Conservation (phyloP, 2,329 filamentous ascomycete species). For the Lomentospora prolificans region DNA sequence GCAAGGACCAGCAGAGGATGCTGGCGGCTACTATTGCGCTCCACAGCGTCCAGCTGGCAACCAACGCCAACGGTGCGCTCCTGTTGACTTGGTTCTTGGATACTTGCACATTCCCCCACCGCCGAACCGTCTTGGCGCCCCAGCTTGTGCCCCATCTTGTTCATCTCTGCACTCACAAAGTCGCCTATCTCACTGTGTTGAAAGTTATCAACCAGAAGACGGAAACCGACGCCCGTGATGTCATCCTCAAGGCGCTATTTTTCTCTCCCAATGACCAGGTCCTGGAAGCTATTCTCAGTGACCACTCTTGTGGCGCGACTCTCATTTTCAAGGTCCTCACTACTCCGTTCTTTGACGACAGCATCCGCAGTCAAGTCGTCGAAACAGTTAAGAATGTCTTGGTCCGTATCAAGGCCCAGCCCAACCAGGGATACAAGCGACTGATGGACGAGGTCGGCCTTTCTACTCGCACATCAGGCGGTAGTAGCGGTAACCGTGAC, state of each 20-base stretch:
- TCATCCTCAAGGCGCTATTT: constrained; percentile 82
- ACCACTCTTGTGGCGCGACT: constrained; percentile 86
- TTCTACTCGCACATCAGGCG: constrained; percentile 47
- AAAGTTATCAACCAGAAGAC: constrained; percentile 98
- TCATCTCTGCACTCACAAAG: constrained; percentile 95
- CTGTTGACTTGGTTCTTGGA: constrained; percentile 96
- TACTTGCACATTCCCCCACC: constrained; percentile 89
- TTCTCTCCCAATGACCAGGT: constrained; percentile 80
- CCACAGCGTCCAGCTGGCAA: constrained; percentile 91
- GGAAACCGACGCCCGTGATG: constrained; percentile 84
- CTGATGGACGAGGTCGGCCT: constrained; percentile 97
- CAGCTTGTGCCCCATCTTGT: constrained; percentile 87
- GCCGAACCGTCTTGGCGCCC: constrained; percentile 84
- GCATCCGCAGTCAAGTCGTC: constrained; percentile 75
- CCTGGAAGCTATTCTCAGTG: constrained; percentile 80
- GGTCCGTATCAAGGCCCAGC: constrained; percentile 81
- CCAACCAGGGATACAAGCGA: constrained; percentile 93
- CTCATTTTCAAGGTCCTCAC: constrained; percentile 98
- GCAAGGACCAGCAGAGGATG: constrained; percentile 91
- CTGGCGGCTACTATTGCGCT: constrained; percentile 91
- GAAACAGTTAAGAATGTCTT: constrained; percentile 89
- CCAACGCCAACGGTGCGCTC: constrained; percentile 89
- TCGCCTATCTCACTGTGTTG: constrained; percentile 90
- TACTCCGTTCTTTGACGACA: constrained; percentile 93
- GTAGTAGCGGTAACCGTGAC: constrained; percentile 33